Evolutionary conservation across 139 green algal genomes (phyloP), one percentile per base, ranked within the genome.

Genomic region (Coccomyxa sp.): DNA sequence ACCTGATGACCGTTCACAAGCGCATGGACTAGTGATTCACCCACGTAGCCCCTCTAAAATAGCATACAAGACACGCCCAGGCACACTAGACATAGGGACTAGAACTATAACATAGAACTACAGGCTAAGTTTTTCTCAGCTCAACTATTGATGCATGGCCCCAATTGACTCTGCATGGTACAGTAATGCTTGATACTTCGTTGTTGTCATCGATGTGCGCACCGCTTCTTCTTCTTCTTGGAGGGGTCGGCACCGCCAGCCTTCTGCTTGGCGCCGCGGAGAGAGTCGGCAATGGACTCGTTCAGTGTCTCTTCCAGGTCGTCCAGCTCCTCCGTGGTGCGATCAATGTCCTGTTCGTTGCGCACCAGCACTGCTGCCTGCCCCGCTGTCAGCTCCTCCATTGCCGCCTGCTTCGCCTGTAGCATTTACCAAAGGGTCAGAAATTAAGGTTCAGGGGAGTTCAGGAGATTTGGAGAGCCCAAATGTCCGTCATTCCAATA

Each of bases 301-400:
- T 87, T 88, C 25, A 98, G 86, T 77, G 84, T 71, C 82, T 98
- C 95, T n/a, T 98, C 95, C 76, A 96, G 58, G 38, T 95, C 93
- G 76, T 98, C 95, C 45, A 96, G 76, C 87, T 98, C 93, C 82
- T 94, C 91, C 83, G 86, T 83, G 18, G 79, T 75, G 18, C 85
- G 86, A 51, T 95, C 90, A 60, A 95, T 90, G 30, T 82, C 91
- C 82, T 88, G 82, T 76, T 91, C 86, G 79, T 91, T 92, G 66
- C 91, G 83, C 63, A 90, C 90, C 82, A 94, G 83, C 17, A 87
- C 91, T 28, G 84, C 79, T 3, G 89, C 91, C 82, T 96, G 93
- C 25, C 93, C 93, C 14, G 88, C 83, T 0, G 87, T 92, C 21
- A 97, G 86, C 31, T 90, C 90, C 68, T 91, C 90, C 83, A 89